These are phyloP conservation scores for Isabelozyma gotoi DNA, from an alignment of 805 yeast species.

Conservation along the genomic window DNA sequence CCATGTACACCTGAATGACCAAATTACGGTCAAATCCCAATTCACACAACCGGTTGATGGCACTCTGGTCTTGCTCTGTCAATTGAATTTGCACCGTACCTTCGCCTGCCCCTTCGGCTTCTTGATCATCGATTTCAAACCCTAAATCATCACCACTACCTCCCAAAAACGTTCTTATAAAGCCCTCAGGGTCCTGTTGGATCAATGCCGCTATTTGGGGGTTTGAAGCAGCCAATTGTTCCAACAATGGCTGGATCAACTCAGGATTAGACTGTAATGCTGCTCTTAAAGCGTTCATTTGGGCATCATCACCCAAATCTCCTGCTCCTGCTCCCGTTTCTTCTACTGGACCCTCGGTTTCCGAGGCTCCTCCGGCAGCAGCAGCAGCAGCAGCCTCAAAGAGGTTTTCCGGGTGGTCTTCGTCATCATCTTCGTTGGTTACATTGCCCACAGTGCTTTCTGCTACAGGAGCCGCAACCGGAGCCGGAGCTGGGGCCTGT, in stretches of 20 bases:
- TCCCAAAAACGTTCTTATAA: conserved; percentile 68
- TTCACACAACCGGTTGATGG: conserved; percentile 87
- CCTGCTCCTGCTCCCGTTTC: conserved; percentile 28
- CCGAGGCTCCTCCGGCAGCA: conserved; percentile 27
- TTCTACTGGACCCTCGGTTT: conserved; percentile 26
- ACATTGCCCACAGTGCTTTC: conserved; percentile 19
- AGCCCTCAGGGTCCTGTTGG: conserved; percentile 86
- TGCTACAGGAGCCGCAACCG: conserved; percentile 15
- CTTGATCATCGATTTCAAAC: conserved; percentile 32
- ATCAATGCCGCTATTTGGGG: conserved; percentile 84
- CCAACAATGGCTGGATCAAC: conserved; percentile 78
- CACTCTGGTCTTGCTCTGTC: conserved; percentile 81
- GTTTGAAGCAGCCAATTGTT: conserved; percentile 74
- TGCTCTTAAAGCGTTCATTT: conserved; percentile 61
- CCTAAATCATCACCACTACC: conserved; percentile 54
- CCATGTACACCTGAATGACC: conserved; percentile 92
- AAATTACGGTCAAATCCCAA: conserved; percentile 87
- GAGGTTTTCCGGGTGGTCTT: conserved; percentile 43
- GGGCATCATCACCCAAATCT: conserved; percentile 47
- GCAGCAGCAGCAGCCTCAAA: conserved; percentile 53
- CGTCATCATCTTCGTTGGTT: conserved; percentile 31
- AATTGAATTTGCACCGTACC: conserved; percentile 56
- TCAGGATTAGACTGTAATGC: conserved; percentile 85
- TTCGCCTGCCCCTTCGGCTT: conserved; percentile 31
- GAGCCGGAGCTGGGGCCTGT: conserved; percentile 31